Evolutionary conservation across 2,329 filamentous ascomycete genomes (phyloP), one percentile per base, ranked within the genome.

Genomic region (Diatrype stigma): DNA sequence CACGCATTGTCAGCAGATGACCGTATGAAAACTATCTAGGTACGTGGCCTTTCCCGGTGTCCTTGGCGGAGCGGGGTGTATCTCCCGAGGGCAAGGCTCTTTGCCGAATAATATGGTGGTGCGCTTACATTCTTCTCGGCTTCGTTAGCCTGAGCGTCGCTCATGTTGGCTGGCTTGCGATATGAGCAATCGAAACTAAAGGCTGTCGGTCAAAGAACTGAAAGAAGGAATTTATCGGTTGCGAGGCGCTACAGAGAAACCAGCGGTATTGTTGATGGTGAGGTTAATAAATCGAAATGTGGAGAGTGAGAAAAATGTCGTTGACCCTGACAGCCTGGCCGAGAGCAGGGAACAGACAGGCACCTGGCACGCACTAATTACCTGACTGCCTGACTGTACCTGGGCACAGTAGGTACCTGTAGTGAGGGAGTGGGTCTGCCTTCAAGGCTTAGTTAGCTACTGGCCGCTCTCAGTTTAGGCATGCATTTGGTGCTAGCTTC

Each of bases 121-220:
- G 10, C 6, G 76, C 79, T 73, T 67, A 84, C 81, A 75, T 97
- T 99, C 84, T 97, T 97, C 84, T 99, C 94, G 64, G 93, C 93
- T 76, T 97, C 94, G 77, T 87, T 92, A 71, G 84, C 84, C 76
- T 90, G 85, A 67, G 86, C 79, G 75, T 91, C 86, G 78, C 88
- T 92, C 90, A 96, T 96, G 66, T 76, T 92, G 82, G 73, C 71
- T 61, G 57, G 58, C 50, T 56, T 47, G 45, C 32, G 40, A 42
- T 22, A 42, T 22, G 22, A 42, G 21, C 40, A 42, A 42, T 42
- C 40, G n/a, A n/a, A n/a, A n/a, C n/a, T 42, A 42, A 17, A 42
- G 21, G 14, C 11, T 4, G 40, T 23, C 21, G 22, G 22, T 26
- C 10, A 42, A 26, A 11, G 19, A 26, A 11, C 23, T 42, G 40